These are phyloP conservation scores for Przewalskia tangutica DNA, from an alignment of 257 asterid genomes.

Conservation along the genomic window DNA sequence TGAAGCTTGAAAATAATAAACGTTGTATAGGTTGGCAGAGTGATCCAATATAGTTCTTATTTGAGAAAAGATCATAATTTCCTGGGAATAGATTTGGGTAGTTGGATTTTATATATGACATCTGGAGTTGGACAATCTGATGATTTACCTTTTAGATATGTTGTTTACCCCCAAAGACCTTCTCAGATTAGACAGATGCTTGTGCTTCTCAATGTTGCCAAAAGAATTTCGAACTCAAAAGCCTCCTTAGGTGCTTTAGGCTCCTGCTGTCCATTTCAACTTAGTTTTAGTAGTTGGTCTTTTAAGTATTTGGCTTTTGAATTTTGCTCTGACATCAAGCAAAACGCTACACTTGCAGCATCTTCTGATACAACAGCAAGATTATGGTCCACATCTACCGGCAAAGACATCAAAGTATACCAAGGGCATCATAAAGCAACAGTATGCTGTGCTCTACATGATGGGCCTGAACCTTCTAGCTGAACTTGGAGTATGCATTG, in stretches of 20 bases:
- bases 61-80: background rate
- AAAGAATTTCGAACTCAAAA: background rate
- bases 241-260: background rate
- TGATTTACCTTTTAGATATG: too few relatives aligned
- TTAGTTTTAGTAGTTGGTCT: background rate
- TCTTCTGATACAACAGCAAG: conserved; percentile 90
- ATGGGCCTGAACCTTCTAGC: conserved; percentile 67
- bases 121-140: too few relatives aligned
- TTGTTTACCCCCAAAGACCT: too few relatives aligned
- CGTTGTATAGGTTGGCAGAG: background rate
- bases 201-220: background rate
- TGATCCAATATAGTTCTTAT: background rate
- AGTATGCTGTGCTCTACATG: conserved; percentile 92
- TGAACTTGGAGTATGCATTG: conserved; percentile 7
- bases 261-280: background rate
- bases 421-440: conserved; percentile 93
- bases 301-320: background rate
- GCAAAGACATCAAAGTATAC: conserved; percentile 79
- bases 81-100: background rate
- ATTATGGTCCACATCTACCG: conserved; percentile 72
- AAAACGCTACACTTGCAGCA: conserved; percentile 36
- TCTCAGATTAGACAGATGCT: background rate
- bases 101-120: too few relatives aligned
- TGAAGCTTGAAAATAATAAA: background rate
- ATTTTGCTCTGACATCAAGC: background rate